Evolutionary conservation across 257 asterid species (phyloP).

Genomic region (Scutellaria baicalensis): DNA sequence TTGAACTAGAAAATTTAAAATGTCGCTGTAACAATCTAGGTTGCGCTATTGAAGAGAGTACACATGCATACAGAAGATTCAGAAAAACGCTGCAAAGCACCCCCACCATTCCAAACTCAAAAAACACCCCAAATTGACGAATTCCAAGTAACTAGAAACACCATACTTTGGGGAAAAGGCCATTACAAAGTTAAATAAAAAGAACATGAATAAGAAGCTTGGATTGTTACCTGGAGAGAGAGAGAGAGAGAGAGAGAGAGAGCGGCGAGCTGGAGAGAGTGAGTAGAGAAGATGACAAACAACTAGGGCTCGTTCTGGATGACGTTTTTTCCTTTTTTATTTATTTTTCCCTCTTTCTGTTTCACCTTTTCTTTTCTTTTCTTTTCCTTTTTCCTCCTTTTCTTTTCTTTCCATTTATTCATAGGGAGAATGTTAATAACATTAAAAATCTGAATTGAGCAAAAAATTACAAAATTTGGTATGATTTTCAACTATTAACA

Average conservation of each 20-base stretch:
- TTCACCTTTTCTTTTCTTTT: too few species aligned
- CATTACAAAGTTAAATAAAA: neutral
- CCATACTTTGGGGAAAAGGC: neutral
- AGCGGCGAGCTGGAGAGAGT: slow-evolving; percentile 18
- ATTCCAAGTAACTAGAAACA: neutral
- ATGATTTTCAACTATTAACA: too few species aligned
- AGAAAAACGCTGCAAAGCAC: neutral
- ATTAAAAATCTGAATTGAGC: too few species aligned
- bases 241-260: slow-evolving; percentile 1
- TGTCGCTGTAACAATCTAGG: neutral
- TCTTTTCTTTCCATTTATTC: too few species aligned
- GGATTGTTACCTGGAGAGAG: slow-evolving; percentile 5
- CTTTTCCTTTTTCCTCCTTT: too few species aligned
- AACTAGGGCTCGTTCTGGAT: slow-evolving; percentile 22
- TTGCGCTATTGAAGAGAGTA: neutral
- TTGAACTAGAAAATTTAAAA: neutral
- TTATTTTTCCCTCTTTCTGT: neutral
- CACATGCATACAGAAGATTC: neutral
- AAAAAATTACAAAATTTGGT: too few species aligned
- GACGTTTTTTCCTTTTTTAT: neutral
- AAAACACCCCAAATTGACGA: slow-evolving; percentile 8
- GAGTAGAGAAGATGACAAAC: slow-evolving; percentile 3
- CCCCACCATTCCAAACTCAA: neutral
- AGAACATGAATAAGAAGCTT: neutral
- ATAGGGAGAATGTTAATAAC: too few species aligned